These are phyloP conservation scores for Cajanus cajan DNA, from an alignment of 306 rosid species.

Conservation along the genomic window DNA sequence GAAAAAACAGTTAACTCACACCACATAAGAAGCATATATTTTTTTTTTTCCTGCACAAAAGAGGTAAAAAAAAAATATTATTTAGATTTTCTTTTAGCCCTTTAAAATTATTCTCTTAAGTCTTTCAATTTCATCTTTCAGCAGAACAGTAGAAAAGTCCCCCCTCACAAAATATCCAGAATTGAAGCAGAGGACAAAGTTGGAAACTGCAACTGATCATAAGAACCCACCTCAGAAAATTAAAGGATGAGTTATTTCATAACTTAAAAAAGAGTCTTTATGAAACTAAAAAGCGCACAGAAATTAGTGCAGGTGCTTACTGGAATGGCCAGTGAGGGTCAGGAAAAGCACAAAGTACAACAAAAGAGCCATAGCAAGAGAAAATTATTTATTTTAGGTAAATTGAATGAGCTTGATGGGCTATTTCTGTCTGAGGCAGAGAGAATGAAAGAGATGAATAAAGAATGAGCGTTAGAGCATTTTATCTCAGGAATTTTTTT, in stretches of 20 bases:
- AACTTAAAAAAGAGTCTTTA: not conserved
- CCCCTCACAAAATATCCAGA: constrained; percentile 2
- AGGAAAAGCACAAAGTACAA: constrained; percentile 54
- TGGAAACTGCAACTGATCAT: not conserved
- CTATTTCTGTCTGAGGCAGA: not conserved
- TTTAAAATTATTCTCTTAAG: not conserved
- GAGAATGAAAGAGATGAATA: not conserved
- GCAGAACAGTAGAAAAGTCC: not conserved
- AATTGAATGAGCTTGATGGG: constrained; percentile 22
- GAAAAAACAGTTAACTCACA: not conserved
- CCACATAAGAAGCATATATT: not conserved
- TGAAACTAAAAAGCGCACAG: not conserved
- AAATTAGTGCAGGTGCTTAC: constrained; percentile 48
- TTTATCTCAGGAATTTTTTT: no score
- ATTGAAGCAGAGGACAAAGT: not conserved
- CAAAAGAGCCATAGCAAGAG: constrained; percentile 48
- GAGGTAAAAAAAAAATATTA: not conserved
- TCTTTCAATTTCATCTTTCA: not conserved
- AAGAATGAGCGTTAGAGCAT: not conserved
- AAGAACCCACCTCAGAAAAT: constrained; percentile 16
- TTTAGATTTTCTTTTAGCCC: constrained; percentile 6
- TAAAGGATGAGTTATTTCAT: not conserved
- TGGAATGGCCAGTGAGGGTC: constrained; percentile 59
- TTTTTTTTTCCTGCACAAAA: not conserved
- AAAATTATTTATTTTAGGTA: not conserved